Evolutionary conservation across 1,284 basidiomycete genomes (phyloP).

Genomic region (Psilocybe mexicana): DNA sequence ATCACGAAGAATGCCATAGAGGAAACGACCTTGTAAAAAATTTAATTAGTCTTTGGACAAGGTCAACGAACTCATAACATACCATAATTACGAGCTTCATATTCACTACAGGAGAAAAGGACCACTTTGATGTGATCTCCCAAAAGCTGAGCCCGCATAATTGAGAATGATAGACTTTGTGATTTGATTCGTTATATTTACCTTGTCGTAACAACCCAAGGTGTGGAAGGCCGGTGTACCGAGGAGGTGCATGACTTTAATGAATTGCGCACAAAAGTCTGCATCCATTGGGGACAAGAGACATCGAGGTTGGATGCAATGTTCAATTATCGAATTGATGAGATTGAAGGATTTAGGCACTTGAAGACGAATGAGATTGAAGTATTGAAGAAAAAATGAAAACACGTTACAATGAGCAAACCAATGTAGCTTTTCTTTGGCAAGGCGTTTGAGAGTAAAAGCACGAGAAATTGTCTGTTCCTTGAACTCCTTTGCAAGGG

Average conservation of each 20-base stretch:
- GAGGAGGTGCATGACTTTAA: slow-evolving; percentile 83
- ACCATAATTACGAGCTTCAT: slow-evolving; percentile 96
- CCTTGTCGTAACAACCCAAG: slow-evolving; percentile 84
- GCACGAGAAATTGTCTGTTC: slow-evolving; percentile 72
- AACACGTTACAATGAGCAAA: slow-evolving; percentile 67
- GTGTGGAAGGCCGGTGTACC: slow-evolving; percentile 90
- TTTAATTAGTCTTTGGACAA: neutral
- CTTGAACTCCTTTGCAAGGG: slow-evolving; percentile 69
- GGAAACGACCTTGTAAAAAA: slow-evolving; percentile 68
- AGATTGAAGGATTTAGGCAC: slow-evolving; percentile 53
- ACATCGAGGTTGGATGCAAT: slow-evolving; percentile 92
- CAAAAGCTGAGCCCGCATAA: slow-evolving; percentile 56
- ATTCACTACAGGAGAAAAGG: slow-evolving; percentile 92
- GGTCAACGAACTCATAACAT: slow-evolving; percentile 16
- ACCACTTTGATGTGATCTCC: slow-evolving; percentile 83
- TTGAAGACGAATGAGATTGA: slow-evolving; percentile 21
- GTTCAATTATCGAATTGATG: slow-evolving; percentile 73
- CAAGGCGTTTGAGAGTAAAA: slow-evolving; percentile 76
- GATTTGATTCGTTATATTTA: slow-evolving; percentile 32
- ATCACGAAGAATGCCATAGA: slow-evolving; percentile 42
- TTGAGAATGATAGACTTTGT: slow-evolving; percentile 5
- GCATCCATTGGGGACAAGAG: slow-evolving; percentile 95
- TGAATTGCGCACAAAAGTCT: slow-evolving; percentile 90
- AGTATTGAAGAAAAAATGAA: neutral
- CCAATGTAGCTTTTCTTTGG: slow-evolving; percentile 86